Evolutionary conservation across 768 basidiomycete species (phyloP).

Genomic region (Hygrocybe punicea): DNA sequence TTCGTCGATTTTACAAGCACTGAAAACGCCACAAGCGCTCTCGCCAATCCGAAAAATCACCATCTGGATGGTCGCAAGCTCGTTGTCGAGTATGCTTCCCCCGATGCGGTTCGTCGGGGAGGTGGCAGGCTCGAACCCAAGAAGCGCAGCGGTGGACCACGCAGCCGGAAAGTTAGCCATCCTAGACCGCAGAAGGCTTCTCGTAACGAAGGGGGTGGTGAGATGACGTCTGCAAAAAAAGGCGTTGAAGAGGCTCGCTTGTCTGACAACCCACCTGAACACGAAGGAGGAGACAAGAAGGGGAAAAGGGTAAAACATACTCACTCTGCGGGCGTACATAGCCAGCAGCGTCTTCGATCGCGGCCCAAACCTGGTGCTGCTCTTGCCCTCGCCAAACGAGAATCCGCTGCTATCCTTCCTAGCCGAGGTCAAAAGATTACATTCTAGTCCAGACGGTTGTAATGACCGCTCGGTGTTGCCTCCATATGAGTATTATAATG

Average conservation of each 20-base stretch:
- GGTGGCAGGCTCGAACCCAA: constrained; percentile 21
- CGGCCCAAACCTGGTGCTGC: constrained; percentile 77
- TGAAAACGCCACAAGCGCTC: constrained; percentile 75
- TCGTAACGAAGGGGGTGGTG: too few species aligned
- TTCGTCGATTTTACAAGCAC: constrained; percentile 86
- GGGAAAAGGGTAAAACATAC: background rate
- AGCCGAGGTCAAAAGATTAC: constrained; percentile 69
- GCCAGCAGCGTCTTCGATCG: constrained; percentile 37
- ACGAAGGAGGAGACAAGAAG: constrained; percentile 8
- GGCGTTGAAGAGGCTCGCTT: too few species aligned
- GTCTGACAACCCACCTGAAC: background rate
- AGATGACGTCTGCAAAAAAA: too few species aligned
- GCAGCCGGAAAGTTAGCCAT: too few species aligned
- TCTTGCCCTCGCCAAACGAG: constrained; percentile 70
- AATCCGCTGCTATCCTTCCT: constrained; percentile 68
- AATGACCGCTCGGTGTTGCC: background rate
- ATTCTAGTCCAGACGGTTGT: constrained; percentile 43
- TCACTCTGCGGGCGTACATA: background rate
- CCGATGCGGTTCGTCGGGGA: constrained; percentile 86
- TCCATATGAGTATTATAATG: too few species aligned
- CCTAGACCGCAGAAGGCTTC: too few species aligned
- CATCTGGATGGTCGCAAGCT: constrained; percentile 79
- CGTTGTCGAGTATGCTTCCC: constrained; percentile 84
- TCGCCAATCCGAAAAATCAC: constrained; percentile 84
- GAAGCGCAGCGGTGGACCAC: constrained; percentile 10